A percentile compares a stretch with the other conserved stretches of the same genome.
Evolutionary conservation across 2,329 filamentous ascomycete genomes (phyloP).

Genomic region (Aspergillus sp.): DNA sequence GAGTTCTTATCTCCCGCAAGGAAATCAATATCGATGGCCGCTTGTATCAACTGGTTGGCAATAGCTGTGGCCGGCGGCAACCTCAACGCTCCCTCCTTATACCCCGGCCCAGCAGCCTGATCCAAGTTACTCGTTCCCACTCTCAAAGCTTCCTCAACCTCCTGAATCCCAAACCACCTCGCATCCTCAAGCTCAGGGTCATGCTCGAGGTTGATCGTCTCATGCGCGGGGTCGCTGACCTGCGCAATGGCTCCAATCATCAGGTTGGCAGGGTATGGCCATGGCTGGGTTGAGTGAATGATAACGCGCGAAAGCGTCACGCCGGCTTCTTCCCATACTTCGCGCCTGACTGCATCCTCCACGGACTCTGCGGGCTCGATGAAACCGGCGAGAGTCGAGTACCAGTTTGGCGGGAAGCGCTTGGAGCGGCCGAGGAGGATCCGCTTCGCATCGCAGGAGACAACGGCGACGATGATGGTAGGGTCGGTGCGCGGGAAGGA

Average conservation of each 20-base stretch:
- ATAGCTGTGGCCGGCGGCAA: conserved; percentile 87
- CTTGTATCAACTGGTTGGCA: conserved; percentile 81
- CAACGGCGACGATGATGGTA: conserved; percentile 90
- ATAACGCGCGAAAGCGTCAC: conserved; percentile 74
- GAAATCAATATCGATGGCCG: conserved; percentile 72
- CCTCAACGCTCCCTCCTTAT: conserved; percentile 74
- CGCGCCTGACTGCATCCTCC: conserved; percentile 78
- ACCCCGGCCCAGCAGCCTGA: conserved; percentile 62
- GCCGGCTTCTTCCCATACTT: conserved; percentile 84
- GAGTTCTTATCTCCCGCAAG: conserved; percentile 58
- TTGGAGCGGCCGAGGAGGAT: conserved; percentile 83
- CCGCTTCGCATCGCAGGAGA: conserved; percentile 74
- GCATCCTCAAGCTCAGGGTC: conserved; percentile 91
- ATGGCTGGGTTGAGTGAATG: conserved; percentile 81
- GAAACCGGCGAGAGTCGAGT: conserved; percentile 84
- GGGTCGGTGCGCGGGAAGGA: conserved; percentile 91
- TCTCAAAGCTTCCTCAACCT: conserved; percentile 72
- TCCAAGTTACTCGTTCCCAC: conserved; percentile 68
- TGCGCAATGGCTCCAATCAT: conserved; percentile 91
- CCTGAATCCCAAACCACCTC: conserved; percentile 81
- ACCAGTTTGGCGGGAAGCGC: conserved; percentile 82
- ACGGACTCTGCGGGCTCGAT: conserved; percentile 82
- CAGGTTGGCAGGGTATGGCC: conserved; percentile 80
- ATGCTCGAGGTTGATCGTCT: conserved; percentile 78
- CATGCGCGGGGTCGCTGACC: conserved; percentile 70